These are phyloP conservation scores for Talaromyces pinophilus DNA, from an alignment of 2,329 filamentous ascomycete species.

Conservation along the genomic window DNA sequence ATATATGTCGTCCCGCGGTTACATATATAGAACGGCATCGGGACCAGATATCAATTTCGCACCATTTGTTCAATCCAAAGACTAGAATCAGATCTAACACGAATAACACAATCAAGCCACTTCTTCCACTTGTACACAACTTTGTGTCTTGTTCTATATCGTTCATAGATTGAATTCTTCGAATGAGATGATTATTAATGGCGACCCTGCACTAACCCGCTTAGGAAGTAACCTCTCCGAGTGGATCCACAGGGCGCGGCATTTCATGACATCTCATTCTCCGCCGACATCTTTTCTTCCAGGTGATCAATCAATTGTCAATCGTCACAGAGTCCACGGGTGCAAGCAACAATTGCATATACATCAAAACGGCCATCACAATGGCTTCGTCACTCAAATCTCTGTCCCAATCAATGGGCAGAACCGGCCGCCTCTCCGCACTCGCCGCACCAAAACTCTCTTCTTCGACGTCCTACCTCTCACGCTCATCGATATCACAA, in stretches of 20 bases:
- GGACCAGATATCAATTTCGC: not conserved
- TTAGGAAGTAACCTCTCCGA: slow-evolving; percentile 5
- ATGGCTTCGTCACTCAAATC: slow-evolving; percentile 5
- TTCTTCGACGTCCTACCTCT: not conserved
- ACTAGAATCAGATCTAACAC: not conserved
- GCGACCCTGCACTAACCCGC: not conserved
- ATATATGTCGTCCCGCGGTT: not conserved
- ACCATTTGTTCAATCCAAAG: not conserved
- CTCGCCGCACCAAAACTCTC: slow-evolving; percentile 2
- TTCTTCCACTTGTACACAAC: not conserved
- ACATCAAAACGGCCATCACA: not conserved
- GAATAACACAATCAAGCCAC: not conserved
- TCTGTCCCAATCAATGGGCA: slow-evolving; percentile 11
- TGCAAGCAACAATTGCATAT: not conserved
- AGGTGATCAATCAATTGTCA: not conserved
- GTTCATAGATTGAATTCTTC: not conserved
- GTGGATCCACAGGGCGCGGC: slow-evolving; percentile 6
- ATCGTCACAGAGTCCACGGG: not conserved
- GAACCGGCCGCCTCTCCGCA: slow-evolving; percentile 1
- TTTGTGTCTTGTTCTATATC: not conserved
- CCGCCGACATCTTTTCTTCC: not conserved
- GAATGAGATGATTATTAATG: slow-evolving; percentile 1
- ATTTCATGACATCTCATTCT: slow-evolving; percentile 7
- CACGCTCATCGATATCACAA: slow-evolving; percentile 8
- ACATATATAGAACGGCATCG: not conserved